Base-by-base conservation (phyloP, 2,329 filamentous ascomycete species). In the Pseudogymnoascus sp. region DNA sequence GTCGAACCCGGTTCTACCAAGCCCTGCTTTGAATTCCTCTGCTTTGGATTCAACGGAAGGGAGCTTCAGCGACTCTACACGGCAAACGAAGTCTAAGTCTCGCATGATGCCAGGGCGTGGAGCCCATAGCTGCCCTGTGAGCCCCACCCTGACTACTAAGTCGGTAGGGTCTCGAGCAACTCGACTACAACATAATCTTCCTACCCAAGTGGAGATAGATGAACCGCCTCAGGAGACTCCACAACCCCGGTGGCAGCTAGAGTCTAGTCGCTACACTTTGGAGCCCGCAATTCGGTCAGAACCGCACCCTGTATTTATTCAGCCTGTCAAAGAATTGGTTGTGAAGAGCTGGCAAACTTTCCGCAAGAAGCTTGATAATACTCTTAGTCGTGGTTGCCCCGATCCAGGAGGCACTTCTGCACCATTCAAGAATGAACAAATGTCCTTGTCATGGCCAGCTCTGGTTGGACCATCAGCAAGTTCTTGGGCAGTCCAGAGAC, bases 281-380 rank as follows among this genome's bases (percentile, higher is more conserved):
- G 66, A 70, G 9, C 63, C 69, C 22, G 62, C 67, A 7, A 64
- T 72, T 25, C 65, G 66, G 5, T 71, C 69, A 1, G 70, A 72
- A 23, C 67, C 67, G 11, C 69, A 71, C 60, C 68, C 66, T 16
- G 66, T 71, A 3, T 72, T 69, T 35, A 64, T 72, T 3, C 70
- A 72, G 38, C 70, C 70, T 3, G 70, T 71, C 2, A 68, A 65
- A 36, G 69, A 72, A 38, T 61, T 71, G 6, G 69, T 70, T 2
- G 69, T 72, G 3, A 70, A 68, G 55, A 64, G 67, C 59, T 73
- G 69, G 70, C 64, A 62, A 12, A 66, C 65, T 5, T 63, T 72
- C 25, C 59, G 68, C 52, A 63, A 68, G 11, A 66, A 67, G 19
- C 64, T 72, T 58, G 65, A 69, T n/a, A 66, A 67, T 2, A 69